These are phyloP conservation scores for Linum usitatissimum DNA, from an alignment of 345 rosid genomes.

Conservation along the genomic window DNA sequence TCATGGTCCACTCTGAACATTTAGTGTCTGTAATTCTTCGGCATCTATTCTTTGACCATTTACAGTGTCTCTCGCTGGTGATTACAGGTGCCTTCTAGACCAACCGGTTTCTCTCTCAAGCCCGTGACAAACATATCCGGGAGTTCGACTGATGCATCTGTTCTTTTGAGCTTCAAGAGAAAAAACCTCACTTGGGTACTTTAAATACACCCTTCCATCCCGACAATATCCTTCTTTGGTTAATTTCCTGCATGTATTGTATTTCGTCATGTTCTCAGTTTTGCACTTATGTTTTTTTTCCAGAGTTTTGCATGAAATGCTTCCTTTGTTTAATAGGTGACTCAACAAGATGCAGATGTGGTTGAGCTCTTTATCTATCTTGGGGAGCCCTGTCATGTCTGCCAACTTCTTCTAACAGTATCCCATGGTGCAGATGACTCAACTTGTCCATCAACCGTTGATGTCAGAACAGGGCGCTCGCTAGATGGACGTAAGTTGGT, in stretches of 20 bases:
- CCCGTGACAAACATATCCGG: conserved; percentile 62
- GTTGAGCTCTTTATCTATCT: conserved; percentile 83
- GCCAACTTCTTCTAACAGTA: conserved; percentile 78
- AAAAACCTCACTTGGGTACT: conserved; percentile 82
- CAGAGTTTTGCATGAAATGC: neutral
- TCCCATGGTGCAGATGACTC: conserved; percentile 92
- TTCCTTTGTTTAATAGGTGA: conserved; percentile 44
- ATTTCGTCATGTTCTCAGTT: conserved; percentile 1
- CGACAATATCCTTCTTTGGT: conserved; percentile 3
- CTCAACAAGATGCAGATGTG: conserved; percentile 72
- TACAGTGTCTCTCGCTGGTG: conserved; percentile 7
- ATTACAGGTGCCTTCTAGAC: conserved; percentile 76
- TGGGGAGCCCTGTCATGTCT: conserved; percentile 91
- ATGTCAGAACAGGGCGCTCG: conserved; percentile 75
- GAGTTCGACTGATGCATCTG: conserved; percentile 41
- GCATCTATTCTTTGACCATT: neutral
- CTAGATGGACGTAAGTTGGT: conserved; percentile 75
- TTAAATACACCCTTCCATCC: conserved; percentile 6
- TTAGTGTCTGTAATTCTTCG: neutral
- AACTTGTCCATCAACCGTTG: conserved; percentile 72
- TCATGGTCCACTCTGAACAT: neutral
- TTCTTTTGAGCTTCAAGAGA: conserved; percentile 68
- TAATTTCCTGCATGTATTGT: neutral
- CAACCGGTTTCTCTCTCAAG: conserved; percentile 76
- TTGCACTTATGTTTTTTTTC: neutral